Evolutionary conservation across 176 grass and related monocot genomes (phyloP).

Genomic region (Calamus simplicifolius): DNA sequence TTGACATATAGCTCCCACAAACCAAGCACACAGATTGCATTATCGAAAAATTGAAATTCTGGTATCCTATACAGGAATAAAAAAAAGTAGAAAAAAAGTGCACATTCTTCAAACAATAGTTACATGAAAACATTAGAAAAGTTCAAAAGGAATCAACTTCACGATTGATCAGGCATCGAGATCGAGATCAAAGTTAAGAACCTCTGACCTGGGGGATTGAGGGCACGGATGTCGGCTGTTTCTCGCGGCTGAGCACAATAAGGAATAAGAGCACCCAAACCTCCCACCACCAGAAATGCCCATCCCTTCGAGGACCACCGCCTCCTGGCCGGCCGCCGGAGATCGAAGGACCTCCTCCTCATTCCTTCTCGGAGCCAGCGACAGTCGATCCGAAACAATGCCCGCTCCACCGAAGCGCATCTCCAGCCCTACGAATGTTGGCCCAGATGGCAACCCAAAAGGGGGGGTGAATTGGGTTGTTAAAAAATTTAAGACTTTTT

Average conservation of each 20-base stretch:
- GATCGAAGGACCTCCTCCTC: slow-evolving; percentile 40
- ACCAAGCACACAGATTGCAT: no score
- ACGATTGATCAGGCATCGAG: neutral
- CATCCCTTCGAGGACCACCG: slow-evolving; percentile 52
- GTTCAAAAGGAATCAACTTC: neutral
- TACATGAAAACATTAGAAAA: neutral
- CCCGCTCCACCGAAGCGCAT: slow-evolving; percentile 4
- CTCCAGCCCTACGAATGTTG: no score
- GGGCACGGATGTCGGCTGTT: slow-evolving; percentile 20
- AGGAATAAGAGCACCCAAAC: slow-evolving; percentile 15
- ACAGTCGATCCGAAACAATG: neutral
- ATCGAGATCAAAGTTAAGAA: neutral
- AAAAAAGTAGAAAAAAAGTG: neutral
- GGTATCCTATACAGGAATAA: no score
- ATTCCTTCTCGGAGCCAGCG: slow-evolving; percentile 11
- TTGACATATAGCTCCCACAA: no score
- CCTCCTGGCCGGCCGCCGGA: slow-evolving; percentile 47
- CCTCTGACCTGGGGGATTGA: slow-evolving; percentile 9
- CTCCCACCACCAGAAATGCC: slow-evolving; percentile 33
- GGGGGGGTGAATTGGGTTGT: no score
- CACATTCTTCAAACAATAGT: neutral
- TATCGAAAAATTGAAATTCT: no score
- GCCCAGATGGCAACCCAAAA: no score
- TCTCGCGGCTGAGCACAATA: slow-evolving; percentile 16
- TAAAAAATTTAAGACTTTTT: no score